Evolutionary conservation across 441 rosid species (phyloP).

Genomic region (Biscutella laevigata): DNA sequence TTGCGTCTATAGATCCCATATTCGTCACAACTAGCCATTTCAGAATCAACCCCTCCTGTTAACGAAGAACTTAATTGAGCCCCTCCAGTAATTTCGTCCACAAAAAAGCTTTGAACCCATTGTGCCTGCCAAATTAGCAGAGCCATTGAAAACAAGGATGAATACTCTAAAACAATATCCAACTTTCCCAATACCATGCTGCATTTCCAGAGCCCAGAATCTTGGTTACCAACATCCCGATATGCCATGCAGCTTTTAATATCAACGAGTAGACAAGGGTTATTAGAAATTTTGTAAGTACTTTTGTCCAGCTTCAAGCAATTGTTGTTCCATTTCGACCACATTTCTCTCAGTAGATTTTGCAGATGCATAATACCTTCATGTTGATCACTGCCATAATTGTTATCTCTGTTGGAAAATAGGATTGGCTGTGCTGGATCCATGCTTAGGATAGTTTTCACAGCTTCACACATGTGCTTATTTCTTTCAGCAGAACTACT

Average conservation of each 20-base stretch:
- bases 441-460: constrained; percentile 40
- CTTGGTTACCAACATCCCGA: constrained; percentile 34
- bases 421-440: constrained; percentile 48
- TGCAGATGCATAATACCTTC: constrained; percentile 36
- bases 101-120: constrained; percentile 33
- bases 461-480: constrained; percentile 30
- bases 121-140: constrained; percentile 51
- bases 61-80: constrained; percentile 28
- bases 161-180: constrained; percentile 42
- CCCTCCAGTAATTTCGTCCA: constrained; percentile 26
- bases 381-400: constrained; percentile 24
- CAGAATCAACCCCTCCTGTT: constrained; percentile 28
- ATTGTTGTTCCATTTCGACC: constrained; percentile 51
- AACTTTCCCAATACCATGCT: constrained; percentile 58
- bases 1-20: constrained; percentile 32
- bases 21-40: constrained; percentile 31
- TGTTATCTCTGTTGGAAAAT: constrained; percentile 30
- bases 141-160: constrained; percentile 46
- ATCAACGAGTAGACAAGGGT: constrained; percentile 65
- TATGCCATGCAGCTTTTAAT: constrained; percentile 41
- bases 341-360: constrained; percentile 49
- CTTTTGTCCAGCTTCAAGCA: constrained; percentile 38
- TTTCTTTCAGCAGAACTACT: constrained; percentile 28
- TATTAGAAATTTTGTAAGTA: constrained; percentile 39
- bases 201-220: constrained; percentile 57